Base-by-base conservation (phyloP, 2,329 filamentous ascomycete species). In the Trichoderma asperellum region DNA sequence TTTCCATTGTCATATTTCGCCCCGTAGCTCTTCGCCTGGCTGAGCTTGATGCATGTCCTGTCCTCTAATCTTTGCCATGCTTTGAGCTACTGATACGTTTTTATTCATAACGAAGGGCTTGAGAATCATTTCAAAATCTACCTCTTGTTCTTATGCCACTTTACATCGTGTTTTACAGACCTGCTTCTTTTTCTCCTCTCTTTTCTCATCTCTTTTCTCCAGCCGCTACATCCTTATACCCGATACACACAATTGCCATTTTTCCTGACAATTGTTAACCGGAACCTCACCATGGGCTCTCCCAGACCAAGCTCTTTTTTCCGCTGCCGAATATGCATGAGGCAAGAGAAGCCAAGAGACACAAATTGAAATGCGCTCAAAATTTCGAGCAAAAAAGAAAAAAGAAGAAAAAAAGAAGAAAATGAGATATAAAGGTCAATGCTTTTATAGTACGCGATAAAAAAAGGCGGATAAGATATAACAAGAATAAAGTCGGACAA, bases 171-270 rank as follows among this genome's bases (percentile, higher is more conserved):
- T 53, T 63, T 53, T 27, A 24, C 24, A 53, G 12, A 40, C 21
- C 10, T 49, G 18, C 16, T 10, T 35, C 32, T 40, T 18, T 60
- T 60, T 21, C 34, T 16, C 14, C 47, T 61, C 10, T 14, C 24
- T 14, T 40, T 2, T 16, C 18, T n/a, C 18, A 10, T 43, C 7
- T 43, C 8, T n/a, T 21, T 21, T 40, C 34, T 52, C n/a, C 40
- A 43, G 37, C 34, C 35, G 34, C 61, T 43, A 32, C 49, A 32
- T 34, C 32, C n/a, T 52, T 35, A 37, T 67, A 66, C 55, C 47
- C 37, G 63, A 59, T 59, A 67, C 55, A 67, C 29, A 67, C 14
- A n/a, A 59, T 67, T 49, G 53, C 27, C 40, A 6, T 8, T 49
- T 35, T n/a, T n/a, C 29, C n/a, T 35, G 55, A 37, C 63, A 67